phyloP scores from a whole-genome alignment of 257 asterid genomes.

The Rehmannia glutinosa region DNA sequence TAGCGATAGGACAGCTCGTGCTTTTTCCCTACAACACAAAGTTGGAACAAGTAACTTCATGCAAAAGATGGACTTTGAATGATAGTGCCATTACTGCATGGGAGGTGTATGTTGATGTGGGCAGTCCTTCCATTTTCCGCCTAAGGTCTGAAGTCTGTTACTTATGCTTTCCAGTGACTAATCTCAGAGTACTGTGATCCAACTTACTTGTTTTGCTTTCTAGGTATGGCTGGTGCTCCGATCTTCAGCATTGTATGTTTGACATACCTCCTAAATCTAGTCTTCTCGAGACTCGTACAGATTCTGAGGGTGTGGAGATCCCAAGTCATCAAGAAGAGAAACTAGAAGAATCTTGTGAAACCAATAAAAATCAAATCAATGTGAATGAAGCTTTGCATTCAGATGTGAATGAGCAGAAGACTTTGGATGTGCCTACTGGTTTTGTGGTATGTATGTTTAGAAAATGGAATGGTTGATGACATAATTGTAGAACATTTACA shows the following conservation, averaged over 20 bases:
- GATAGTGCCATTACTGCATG: conserved; percentile 55
- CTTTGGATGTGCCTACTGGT: conserved; percentile 20
- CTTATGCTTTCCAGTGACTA: conserved; percentile 6
- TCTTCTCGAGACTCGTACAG: conserved; percentile 25
- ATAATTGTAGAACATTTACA: not conserved
- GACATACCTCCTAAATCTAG: conserved; percentile 30
- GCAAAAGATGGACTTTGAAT: conserved; percentile 64
- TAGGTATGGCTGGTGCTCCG: conserved; percentile 81
- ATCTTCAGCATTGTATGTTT: conserved; percentile 28
- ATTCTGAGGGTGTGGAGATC: conserved; percentile 27
- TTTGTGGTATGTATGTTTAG: conserved; percentile 30
- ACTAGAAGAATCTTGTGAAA: conserved; percentile 28
- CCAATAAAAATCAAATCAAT: conserved; percentile 17
- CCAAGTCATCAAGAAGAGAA: conserved; percentile 22
- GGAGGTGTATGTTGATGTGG: conserved; percentile 58
- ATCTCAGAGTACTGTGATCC: not conserved
- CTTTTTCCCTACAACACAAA: conserved; percentile 61
- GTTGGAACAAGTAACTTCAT: conserved; percentile 43
- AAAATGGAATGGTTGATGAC: not conserved
- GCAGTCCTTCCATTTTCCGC: conserved; percentile 68
- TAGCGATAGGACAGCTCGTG: conserved; percentile 50
- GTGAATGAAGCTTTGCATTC: conserved; percentile 28
- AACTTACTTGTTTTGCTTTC: conserved; percentile 19
- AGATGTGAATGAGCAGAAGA: conserved; percentile 32
- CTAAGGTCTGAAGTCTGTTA: conserved; percentile 52